These are phyloP conservation scores for Monosporascus ibericus DNA, from an alignment of 2,329 filamentous ascomycete genomes.

Conservation along the genomic window DNA sequence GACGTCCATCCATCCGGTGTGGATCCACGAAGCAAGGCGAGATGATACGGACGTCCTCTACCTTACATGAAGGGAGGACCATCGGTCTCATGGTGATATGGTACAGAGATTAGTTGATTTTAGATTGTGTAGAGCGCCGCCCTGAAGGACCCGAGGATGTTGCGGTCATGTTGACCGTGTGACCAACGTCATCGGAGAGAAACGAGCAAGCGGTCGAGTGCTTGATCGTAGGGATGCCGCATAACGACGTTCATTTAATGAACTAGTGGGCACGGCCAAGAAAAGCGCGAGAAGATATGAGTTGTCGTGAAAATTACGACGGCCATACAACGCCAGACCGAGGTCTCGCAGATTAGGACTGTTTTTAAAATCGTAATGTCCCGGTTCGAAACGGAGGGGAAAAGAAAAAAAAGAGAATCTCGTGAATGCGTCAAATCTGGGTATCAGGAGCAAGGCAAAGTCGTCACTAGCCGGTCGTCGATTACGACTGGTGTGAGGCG, in stretches of 20 bases:
- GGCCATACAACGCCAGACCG: conserved; percentile 37
- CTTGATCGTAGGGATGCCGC: not conserved
- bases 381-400: conserved; percentile 12
- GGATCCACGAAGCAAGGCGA: not conserved
- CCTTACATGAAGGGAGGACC: not conserved
- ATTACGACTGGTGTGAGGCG: conserved; percentile 71
- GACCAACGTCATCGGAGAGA: not conserved
- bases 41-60: not conserved
- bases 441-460: conserved; percentile 42
- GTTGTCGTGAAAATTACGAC: conserved; percentile 18
- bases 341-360: conserved; percentile 34
- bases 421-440: conserved; percentile 51
- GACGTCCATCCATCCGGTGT: not conserved
- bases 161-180: not conserved
- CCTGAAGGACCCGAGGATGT: not conserved
- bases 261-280: not conserved
- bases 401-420: conserved; percentile 27
- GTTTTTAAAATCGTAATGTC: conserved; percentile 24
- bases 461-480: conserved; percentile 23
- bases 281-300: not conserved
- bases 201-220: not conserved
- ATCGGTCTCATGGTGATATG: not conserved
- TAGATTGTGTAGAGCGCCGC: not conserved
- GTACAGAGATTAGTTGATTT: not conserved
- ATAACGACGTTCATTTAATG: not conserved